Evolutionary conservation across 2,329 filamentous ascomycete species (phyloP), one percentile per base, ranked within the genome.

Genomic region (Fusarium sp.): DNA sequence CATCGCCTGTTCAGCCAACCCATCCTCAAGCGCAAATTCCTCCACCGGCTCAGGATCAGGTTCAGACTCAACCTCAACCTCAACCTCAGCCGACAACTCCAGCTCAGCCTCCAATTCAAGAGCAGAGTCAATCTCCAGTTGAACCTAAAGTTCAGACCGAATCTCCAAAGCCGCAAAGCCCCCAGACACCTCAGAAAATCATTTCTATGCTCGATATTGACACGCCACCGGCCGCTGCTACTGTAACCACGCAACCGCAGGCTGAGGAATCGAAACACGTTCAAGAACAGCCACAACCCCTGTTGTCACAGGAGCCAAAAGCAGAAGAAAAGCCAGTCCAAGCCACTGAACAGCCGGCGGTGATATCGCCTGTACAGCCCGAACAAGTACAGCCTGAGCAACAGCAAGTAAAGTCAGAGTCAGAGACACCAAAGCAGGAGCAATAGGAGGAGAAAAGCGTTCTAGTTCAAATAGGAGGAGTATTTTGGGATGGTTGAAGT

Each of bases 171-270:
- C 53, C 56, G 14, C 66, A 38, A 32, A 42, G 45, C 44, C 41
- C 53, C 20, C 47, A 59, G 32, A 48, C 47, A 28, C 53, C 62
- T 28, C 67, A 70, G 47, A 70, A 70, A 41, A 70, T 70, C 11
- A 70, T 69, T n/a, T 70, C 67, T 26, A 70, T 70, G 67, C 67
- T 70, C 32, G 67, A 70, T 39, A 44, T 70, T 17, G 67, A 70
- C n/a, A 66, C 45, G 15, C 32, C 50, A n/a, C 67, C 67, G 28
- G 22, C 30, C 14, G 39, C 56, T 13, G 48, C 50, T 11, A 47
- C 66, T 39, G 17, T 44, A 12, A 28, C 51, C 28, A 53, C 55
- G 24, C 63, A 66, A 28, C 60, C 62, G 62, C 66, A 72, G 48
- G 56, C 51, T 38, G 61, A 66, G 30, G 57, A 48, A 44, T 65